A percentile compares a stretch with the other conserved stretches of the same genome.
Evolutionary conservation across 1,284 basidiomycete genomes (phyloP).

Genomic region (Tylopilus orsonianus): DNA sequence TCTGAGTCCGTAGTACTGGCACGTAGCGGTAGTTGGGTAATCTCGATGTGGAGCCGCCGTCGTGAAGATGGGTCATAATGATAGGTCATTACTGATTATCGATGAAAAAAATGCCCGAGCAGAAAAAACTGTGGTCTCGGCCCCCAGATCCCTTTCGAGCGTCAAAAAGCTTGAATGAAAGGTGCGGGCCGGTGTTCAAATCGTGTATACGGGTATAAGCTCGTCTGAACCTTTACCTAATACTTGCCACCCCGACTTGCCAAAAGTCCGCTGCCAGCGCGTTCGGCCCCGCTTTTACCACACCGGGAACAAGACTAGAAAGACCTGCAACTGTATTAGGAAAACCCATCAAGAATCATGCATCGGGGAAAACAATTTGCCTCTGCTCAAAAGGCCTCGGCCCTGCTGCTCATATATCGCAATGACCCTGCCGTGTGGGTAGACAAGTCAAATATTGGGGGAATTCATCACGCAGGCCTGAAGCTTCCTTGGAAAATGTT

Average conservation of each 20-base stretch:
- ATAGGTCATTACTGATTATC: no score
- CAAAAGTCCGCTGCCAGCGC: background rate
- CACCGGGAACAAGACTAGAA: constrained; percentile 2
- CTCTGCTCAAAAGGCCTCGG: constrained; percentile 1
- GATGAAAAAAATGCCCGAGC: constrained; percentile 6
- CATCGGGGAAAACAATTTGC: constrained; percentile 3
- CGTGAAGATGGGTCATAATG: background rate
- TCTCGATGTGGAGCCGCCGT: no score
- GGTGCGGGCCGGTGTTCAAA: background rate
- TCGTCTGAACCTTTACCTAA: background rate
- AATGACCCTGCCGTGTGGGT: constrained; percentile 4
- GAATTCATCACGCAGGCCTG: background rate
- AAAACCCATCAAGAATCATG: background rate
- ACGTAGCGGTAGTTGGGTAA: constrained; percentile 3
- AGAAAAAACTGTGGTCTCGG: constrained; percentile 1
- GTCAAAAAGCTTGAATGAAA: constrained; percentile 1
- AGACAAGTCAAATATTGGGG: background rate
- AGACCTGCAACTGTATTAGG: background rate
- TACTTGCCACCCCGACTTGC: background rate
- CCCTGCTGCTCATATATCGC: background rate
- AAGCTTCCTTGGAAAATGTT: constrained; percentile 15
- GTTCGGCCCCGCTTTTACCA: background rate
- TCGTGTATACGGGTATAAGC: background rate
- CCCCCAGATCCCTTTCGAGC: background rate
- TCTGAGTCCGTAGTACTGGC: no score